Base-by-base conservation (phyloP, 2,329 filamentous ascomycete genomes). In the Alternaria postmessia region DNA sequence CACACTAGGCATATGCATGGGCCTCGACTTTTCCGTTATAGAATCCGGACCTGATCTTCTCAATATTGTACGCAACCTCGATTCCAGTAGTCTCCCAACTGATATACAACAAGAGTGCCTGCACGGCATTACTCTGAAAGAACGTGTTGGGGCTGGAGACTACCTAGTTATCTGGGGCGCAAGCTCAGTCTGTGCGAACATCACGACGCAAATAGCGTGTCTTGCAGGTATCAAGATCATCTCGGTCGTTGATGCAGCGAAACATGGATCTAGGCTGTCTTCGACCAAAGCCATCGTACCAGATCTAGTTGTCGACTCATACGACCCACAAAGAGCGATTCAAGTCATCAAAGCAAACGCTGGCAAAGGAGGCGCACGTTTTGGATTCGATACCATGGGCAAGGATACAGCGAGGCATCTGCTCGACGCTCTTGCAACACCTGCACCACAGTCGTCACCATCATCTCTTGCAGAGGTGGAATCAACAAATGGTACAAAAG, bases 81-180 rank as follows among this genome's bases (percentile, higher is more conserved):
- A 84, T 0, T 74, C 79, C 0, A 79, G 84, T 0, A 65, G 72
- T 0, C 79, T 93, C 3, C 86, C 90, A 0, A 65, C 78, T 3
- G 91, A 93, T 69, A 85, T 92, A 7, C 78, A 83, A 2, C 73
- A 82, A 5, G 90, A 93, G 72, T 89, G 88, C 57, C 82, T 91
- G n/a, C 73, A 82, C 0, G 83, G 84, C 0, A 86, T 90, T 6
- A 64, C 72, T 0, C 70, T 79, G 1, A 68, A 74, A 0, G 88
- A 91, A 63, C 80, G 88, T 8, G 85, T 88, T 1, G 80, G 81
- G 42, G 67, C 77, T 0, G 89, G 88, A 0, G 90, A 93, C 61
- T 93, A 89, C 86, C 78, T 93, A 39, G 87, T 87, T 1, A 86
- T 93, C 47, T 93, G 91, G 90, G 91, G 91, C 57, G 91, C 75